Evolutionary conservation across 2,329 filamentous ascomycete genomes (phyloP).

Genomic region (Hypoxylon sp.): DNA sequence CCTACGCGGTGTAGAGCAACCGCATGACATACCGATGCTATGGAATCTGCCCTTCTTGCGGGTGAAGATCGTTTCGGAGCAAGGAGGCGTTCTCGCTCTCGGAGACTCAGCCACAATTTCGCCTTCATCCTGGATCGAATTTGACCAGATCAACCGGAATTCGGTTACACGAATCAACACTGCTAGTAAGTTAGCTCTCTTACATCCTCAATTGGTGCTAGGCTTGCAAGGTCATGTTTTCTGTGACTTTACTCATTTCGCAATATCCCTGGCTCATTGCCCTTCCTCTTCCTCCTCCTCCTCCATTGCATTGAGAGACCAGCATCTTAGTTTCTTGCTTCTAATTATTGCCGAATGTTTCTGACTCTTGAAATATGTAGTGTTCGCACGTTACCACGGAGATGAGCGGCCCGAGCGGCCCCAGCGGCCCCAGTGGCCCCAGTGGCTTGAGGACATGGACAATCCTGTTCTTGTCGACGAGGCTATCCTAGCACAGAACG

Average conservation of each 20-base stretch:
- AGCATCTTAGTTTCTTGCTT: neutral
- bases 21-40: neutral
- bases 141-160: neutral
- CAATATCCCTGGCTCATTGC: neutral
- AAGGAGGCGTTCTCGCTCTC: neutral
- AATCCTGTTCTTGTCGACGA: neutral
- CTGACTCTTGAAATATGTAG: slow-evolving; percentile 5
- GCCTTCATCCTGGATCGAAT: neutral
- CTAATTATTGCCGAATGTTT: neutral
- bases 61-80: too few relatives aligned
- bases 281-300: neutral
- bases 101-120: neutral
- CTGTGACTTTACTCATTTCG: neutral
- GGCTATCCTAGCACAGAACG: neutral
- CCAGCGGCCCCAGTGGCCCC: too few relatives aligned
- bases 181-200: neutral
- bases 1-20: too few relatives aligned
- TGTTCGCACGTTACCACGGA: neutral
- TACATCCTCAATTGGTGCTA: neutral
- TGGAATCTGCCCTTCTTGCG: slow-evolving; percentile 7
- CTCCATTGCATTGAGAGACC: neutral
- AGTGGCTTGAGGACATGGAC: neutral
- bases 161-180: neutral
- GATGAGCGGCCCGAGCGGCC: neutral
- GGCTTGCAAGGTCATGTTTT: neutral